Evolutionary conservation across 108 stramenopile genomes (phyloP).

Genomic region (Aurantiochytrium sp.): DNA sequence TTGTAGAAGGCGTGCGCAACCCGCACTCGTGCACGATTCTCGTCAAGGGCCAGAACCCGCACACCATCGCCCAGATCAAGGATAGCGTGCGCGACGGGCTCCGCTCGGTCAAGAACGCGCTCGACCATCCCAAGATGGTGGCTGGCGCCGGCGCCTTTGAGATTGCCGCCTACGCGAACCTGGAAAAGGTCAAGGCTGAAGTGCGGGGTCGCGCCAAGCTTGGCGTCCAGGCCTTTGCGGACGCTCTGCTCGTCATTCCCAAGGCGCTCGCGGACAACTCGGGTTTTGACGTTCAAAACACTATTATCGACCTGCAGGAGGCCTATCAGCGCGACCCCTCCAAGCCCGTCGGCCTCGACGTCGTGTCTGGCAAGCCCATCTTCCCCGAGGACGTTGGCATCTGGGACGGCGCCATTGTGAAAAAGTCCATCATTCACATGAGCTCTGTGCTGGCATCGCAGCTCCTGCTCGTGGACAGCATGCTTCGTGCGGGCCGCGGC

Average conservation of each 20-base stretch:
- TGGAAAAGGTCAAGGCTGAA: constrained; percentile 56
- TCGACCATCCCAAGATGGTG: constrained; percentile 88
- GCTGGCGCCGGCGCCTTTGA: constrained; percentile 97
- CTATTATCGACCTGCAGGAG: constrained; percentile 78
- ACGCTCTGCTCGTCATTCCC: constrained; percentile 90
- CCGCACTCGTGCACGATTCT: constrained; percentile 89
- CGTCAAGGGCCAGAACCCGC: constrained; percentile 92
- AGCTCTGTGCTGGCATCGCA: constrained; percentile 93
- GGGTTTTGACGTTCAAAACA: constrained; percentile 92
- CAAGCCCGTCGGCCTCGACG: constrained; percentile 83
- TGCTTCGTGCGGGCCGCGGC: constrained; percentile 92
- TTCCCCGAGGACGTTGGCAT: constrained; percentile 85
- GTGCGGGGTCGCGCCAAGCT: constrained; percentile 86
- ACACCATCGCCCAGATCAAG: constrained; percentile 94
- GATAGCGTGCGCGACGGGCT: constrained; percentile 97
- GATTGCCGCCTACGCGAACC: constrained; percentile 74
- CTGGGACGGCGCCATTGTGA: constrained; percentile 95
- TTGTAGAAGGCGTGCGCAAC: constrained; percentile 88
- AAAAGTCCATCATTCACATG: constrained; percentile 86
- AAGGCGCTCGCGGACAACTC: constrained; percentile 96
- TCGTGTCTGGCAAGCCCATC: constrained; percentile 85
- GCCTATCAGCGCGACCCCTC: constrained; percentile 60
- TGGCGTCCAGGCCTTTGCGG: constrained; percentile 92
- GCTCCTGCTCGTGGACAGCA: constrained; percentile 94
- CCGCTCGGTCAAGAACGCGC: constrained; percentile 88